Base-by-base conservation (phyloP, 108 stramenopile genomes). In the Cafeteria roenbergensis region DNA sequence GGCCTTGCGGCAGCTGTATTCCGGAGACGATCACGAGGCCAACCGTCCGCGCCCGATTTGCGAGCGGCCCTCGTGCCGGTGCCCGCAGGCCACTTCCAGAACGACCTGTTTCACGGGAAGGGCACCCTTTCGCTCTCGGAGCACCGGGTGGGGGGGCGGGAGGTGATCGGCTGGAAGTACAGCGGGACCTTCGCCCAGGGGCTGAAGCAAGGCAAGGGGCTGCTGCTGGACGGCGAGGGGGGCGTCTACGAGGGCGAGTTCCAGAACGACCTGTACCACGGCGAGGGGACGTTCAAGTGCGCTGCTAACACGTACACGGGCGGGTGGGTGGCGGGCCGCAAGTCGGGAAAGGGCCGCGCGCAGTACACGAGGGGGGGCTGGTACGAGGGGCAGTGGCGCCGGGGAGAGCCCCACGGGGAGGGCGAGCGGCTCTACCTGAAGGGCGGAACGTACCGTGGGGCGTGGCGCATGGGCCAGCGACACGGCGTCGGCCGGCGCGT, bases 221-320 rank as follows among this genome's bases (percentile, higher is more conserved):
- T 48, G 42, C 42, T 48, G 12, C 6, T 48, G 42, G 12, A 25
- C 53, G 21, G 25, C 21, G 62, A 68, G 9, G 58, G 59, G 14
- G 59, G 36, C 57, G 31, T 21, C 6, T 70, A 60, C 55, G 64
- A 54, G 28, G 69, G 69, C 55, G 28, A 34, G 24, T 63, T 53
- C 21, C 32, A 53, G 50, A 25, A 70, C 0, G 63, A 61, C 29
- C 38, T 63, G 51, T 6, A 14, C 38, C 25, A 63, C 24, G 69
- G 69, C 29, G 6, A 64, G 4, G 69, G 69, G 24, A 42, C 3
- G 51, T 65, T 38, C 64, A 64, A 6, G 38, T 70, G 32, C n/a
- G n/a, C n/a, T n/a, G 27, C 37, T 30, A 9, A 71, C 55, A 27
- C 64, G 70, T 3, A 27, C n/a, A n/a, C n/a, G n/a, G n/a, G n/a